These are phyloP conservation scores for Backusella australiensis DNA, from an alignment of 192 early-diverging fungal genomes.

Conservation along the genomic window DNA sequence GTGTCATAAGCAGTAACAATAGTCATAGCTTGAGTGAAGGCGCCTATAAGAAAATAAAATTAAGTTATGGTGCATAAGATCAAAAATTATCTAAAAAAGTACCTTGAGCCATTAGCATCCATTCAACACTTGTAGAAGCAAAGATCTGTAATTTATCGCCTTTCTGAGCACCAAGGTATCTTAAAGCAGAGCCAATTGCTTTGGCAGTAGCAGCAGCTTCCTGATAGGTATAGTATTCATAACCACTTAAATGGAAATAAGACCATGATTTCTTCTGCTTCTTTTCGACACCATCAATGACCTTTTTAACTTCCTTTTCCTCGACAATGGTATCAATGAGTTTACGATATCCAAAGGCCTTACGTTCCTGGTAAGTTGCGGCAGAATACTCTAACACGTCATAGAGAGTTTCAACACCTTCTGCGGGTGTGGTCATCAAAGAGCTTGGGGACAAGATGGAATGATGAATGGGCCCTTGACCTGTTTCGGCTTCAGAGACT, in stretches of 20 bases:
- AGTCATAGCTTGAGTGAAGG: constrained; percentile 67
- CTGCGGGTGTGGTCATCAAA: constrained; percentile 41
- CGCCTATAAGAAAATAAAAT: constrained; percentile 23
- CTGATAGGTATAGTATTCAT: constrained; percentile 76
- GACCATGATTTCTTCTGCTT: constrained; percentile 79
- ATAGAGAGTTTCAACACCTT: constrained; percentile 62
- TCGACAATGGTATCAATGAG: constrained; percentile 66
- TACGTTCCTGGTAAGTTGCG: constrained; percentile 51
- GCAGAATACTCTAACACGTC: constrained; percentile 65
- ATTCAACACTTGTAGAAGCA: constrained; percentile 35
- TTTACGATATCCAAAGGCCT: constrained; percentile 69
- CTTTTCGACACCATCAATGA: constrained; percentile 50
- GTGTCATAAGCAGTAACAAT: constrained; percentile 90
- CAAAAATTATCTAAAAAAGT: background rate
- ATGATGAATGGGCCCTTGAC: constrained; percentile 45
- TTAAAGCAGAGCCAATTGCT: constrained; percentile 50
- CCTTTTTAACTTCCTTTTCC: constrained; percentile 67
- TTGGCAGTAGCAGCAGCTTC: constrained; percentile 55
- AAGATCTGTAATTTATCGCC: constrained; percentile 29
- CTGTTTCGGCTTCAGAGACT: constrained; percentile 16
- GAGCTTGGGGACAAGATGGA: constrained; percentile 46
- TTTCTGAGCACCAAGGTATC: constrained; percentile 22
- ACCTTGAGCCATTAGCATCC: constrained; percentile 38
- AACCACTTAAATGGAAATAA: constrained; percentile 72
- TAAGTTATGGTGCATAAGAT: background rate